Percentiles rank a stretch among this genome's conserved stretches.
phyloP scores from a whole-genome alignment of 2,329 filamentous ascomycete genomes.

The Graphiopsis chlorocephala region DNA sequence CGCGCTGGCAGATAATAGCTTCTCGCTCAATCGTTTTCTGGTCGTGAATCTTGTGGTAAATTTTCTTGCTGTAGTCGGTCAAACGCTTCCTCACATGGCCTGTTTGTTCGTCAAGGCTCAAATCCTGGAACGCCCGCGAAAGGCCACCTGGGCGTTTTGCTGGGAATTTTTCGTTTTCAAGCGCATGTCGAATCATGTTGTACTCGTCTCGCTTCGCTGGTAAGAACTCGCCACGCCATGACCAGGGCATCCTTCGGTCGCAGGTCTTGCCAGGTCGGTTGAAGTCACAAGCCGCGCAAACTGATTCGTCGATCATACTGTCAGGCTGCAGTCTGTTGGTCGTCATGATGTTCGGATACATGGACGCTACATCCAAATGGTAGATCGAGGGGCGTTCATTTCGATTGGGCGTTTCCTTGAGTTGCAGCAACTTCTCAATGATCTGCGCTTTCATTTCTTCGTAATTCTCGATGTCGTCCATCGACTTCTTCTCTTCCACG shows the following conservation, averaged over 20 bases:
- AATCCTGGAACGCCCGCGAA: constrained; percentile 72
- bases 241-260: constrained; percentile 90
- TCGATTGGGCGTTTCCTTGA: constrained; percentile 81
- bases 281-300: constrained; percentile 97
- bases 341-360: constrained; percentile 99
- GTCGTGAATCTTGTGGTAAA: constrained; percentile 98
- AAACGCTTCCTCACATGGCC: constrained; percentile 78
- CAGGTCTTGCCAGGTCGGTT: constrained; percentile 97
- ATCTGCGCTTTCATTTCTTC: constrained; percentile 76
- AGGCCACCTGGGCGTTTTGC: constrained; percentile 71
- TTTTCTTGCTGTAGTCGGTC: constrained; percentile 93
- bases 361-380: constrained; percentile 96
- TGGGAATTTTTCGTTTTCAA: constrained; percentile 91
- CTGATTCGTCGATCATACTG: constrained; percentile 96
- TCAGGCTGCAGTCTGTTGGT: constrained; percentile 96
- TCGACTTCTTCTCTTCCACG: constrained; percentile 52
- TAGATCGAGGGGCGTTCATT: constrained; percentile 88
- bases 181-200: constrained; percentile 93
- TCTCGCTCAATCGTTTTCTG: constrained; percentile 88
- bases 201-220: constrained; percentile 97
- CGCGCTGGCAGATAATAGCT: constrained; percentile 95
- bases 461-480: constrained; percentile 52
- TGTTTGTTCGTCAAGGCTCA: constrained; percentile 79
- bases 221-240: constrained; percentile 96
- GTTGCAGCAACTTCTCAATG: constrained; percentile 61